Percentiles rank a stretch among this genome's conserved stretches.
These are phyloP conservation scores for Irpex sp. DNA, from an alignment of 1,284 basidiomycete species.

Conservation along the genomic window DNA sequence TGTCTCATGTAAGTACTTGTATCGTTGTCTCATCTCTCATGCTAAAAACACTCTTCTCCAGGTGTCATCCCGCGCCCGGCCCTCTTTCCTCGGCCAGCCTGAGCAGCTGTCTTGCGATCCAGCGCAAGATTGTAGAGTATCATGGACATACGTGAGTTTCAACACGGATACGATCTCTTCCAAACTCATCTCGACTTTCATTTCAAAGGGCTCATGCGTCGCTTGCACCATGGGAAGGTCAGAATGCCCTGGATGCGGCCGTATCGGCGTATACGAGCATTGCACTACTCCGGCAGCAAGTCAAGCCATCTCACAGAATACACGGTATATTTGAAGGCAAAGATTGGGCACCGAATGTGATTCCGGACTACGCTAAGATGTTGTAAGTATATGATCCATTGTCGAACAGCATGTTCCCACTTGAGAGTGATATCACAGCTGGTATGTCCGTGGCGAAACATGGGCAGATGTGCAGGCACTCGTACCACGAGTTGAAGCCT, in stretches of 20 bases:
- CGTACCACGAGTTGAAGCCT: slow-evolving; percentile 6
- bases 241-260: slow-evolving; percentile 83
- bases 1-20: slow-evolving; percentile 58
- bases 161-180: not conserved
- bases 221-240: slow-evolving; percentile 76
- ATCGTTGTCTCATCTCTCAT: too few relatives aligned
- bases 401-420: not conserved
- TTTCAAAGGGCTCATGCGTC: slow-evolving; percentile 65
- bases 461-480: slow-evolving; percentile 8
- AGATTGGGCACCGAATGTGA: slow-evolving; percentile 68
- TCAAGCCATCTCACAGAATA: slow-evolving; percentile 54
- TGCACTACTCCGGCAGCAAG: slow-evolving; percentile 68
- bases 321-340: slow-evolving; percentile 64
- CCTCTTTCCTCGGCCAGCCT: slow-evolving; percentile 41
- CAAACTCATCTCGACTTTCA: not conserved
- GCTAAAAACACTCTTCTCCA: not conserved
- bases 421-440: not conserved
- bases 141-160: slow-evolving; percentile 52
- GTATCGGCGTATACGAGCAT: slow-evolving; percentile 75
- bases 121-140: slow-evolving; percentile 57
- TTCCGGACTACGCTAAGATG: slow-evolving; percentile 74
- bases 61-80: slow-evolving; percentile 66
- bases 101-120: slow-evolving; percentile 52
- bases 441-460: slow-evolving; percentile 9
- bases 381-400: slow-evolving; percentile 20